Conservation (phyloP, 2,329 filamentous ascomycete species). For the Stachybotrys chlorohalonatus region DNA sequence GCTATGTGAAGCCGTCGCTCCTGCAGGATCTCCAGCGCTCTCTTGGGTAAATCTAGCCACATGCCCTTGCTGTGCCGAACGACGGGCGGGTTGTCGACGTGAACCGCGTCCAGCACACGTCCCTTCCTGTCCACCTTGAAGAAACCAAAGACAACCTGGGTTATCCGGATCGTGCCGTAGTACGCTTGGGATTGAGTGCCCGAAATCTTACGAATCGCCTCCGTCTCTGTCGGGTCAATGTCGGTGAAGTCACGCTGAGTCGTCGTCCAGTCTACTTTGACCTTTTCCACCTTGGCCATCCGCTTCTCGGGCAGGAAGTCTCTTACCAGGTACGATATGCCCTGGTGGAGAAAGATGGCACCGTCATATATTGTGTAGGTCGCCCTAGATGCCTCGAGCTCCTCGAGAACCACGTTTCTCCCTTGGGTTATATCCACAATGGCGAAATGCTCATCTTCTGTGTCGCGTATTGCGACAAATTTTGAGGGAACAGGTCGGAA, state of each 20-base stretch:
- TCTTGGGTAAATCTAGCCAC: constrained; percentile 86
- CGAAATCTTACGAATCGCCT: constrained; percentile 67
- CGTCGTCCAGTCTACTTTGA: constrained; percentile 92
- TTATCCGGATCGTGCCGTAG: constrained; percentile 78
- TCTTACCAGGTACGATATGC: constrained; percentile 83
- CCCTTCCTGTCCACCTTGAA: constrained; percentile 90
- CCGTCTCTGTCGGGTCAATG: constrained; percentile 86
- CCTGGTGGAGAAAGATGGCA: constrained; percentile 93
- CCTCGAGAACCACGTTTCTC: constrained; percentile 79
- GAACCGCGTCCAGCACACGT: constrained; percentile 81
- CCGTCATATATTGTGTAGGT: constrained; percentile 96
- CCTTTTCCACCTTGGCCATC: constrained; percentile 79
- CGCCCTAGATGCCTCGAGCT: constrained; percentile 91
- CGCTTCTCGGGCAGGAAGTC: constrained; percentile 75
- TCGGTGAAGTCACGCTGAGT: constrained; percentile 89
- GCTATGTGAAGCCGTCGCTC: constrained; percentile 68
- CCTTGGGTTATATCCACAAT: constrained; percentile 81
- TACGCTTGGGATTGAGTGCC: constrained; percentile 62
- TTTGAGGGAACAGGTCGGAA: constrained; percentile 80
- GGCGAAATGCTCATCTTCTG: constrained; percentile 83
- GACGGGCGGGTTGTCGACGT: constrained; percentile 89
- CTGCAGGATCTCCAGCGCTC: constrained; percentile 69
- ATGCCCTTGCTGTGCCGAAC: constrained; percentile 78
- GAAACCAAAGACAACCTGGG: constrained; percentile 87
- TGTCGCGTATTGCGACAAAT: constrained; percentile 81